A percentile compares a stretch with the other conserved stretches of the same genome.
Evolutionary conservation across 2,329 filamentous ascomycete genomes (phyloP).

Genomic region (Blumeria hordei): DNA sequence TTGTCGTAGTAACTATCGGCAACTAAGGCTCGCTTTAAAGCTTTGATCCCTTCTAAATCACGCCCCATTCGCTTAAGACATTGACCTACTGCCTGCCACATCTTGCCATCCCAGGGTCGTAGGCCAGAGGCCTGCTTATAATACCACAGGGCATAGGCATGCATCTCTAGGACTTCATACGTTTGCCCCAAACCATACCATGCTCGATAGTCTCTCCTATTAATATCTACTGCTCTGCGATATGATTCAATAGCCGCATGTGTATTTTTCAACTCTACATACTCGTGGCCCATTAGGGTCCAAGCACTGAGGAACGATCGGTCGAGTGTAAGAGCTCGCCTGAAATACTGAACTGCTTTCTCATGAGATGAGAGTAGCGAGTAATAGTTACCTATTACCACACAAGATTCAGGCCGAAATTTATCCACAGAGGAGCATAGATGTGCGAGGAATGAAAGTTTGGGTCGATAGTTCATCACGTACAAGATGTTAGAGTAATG

Average conservation of each 20-base stretch:
- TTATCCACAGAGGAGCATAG: slow-evolving; percentile 80
- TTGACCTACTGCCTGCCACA: slow-evolving; percentile 92
- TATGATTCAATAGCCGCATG: slow-evolving; percentile 96
- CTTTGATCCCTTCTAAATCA: slow-evolving; percentile 75
- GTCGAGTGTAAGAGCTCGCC: slow-evolving; percentile 73
- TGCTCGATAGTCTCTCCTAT: slow-evolving; percentile 84
- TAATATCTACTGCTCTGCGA: slow-evolving; percentile 80
- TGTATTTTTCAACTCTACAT: slow-evolving; percentile 94
- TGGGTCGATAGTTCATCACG: slow-evolving; percentile 68
- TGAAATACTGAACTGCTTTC: slow-evolving; percentile 95
- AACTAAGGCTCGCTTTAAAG: slow-evolving; percentile 73
- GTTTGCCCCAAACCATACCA: slow-evolving; percentile 97
- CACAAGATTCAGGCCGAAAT: slow-evolving; percentile 89
- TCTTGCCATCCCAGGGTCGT: slow-evolving; percentile 89
- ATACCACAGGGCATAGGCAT: slow-evolving; percentile 91
- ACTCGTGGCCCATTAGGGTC: slow-evolving; percentile 98
- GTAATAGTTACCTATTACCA: slow-evolving; percentile 94
- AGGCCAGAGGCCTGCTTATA: slow-evolving; percentile 87
- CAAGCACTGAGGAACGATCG: slow-evolving; percentile 80
- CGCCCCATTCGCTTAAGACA: slow-evolving; percentile 80
- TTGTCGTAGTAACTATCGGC: slow-evolving; percentile 70
- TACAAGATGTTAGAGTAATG: slow-evolving; percentile 96
- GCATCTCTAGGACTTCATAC: slow-evolving; percentile 95
- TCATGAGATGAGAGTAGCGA: slow-evolving; percentile 84
- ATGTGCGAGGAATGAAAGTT: slow-evolving; percentile 79